Evolutionary conservation across 495 filamentous ascomycete genomes (phyloP).

Genomic region (Darksidea phi): DNA sequence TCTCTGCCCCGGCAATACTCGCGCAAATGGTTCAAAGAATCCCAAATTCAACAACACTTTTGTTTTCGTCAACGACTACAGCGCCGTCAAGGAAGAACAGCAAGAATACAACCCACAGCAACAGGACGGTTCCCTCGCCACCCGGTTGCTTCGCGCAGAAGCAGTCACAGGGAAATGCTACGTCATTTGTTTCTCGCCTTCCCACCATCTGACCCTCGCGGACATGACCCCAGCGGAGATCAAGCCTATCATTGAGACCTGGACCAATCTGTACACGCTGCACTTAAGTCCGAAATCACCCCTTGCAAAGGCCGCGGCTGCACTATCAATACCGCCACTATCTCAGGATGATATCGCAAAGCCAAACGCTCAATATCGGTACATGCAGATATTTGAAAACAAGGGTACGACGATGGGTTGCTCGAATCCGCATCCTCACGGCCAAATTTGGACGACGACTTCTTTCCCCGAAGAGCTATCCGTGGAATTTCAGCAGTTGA

Average conservation of each 20-base stretch:
- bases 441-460: constrained; percentile 93
- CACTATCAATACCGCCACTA: constrained; percentile 52
- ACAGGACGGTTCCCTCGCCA: constrained; percentile 61
- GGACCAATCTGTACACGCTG: constrained; percentile 81
- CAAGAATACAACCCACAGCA: constrained; percentile 60
- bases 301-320: constrained; percentile 52
- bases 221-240: constrained; percentile 72
- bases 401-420: constrained; percentile 98
- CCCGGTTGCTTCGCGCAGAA: constrained; percentile 78
- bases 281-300: constrained; percentile 74
- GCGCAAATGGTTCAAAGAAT: constrained; percentile 87
- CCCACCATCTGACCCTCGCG: constrained; percentile 88
- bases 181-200: constrained; percentile 87
- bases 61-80: constrained; percentile 97
- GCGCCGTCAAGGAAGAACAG: constrained; percentile 93
- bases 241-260: constrained; percentile 73
- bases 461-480: constrained; percentile 83
- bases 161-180: constrained; percentile 95
- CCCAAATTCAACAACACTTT: constrained; percentile 85
- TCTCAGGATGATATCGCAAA: constrained; percentile 49
- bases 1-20: constrained; percentile 90
- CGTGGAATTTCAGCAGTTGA: constrained; percentile 72
- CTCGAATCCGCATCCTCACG: constrained; percentile 97
- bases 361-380: constrained; percentile 78
- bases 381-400: constrained; percentile 99